These are phyloP conservation scores for Besnoitia besnoiti DNA, from an alignment of 169 alveolate genomes.

Conservation along the genomic window DNA sequence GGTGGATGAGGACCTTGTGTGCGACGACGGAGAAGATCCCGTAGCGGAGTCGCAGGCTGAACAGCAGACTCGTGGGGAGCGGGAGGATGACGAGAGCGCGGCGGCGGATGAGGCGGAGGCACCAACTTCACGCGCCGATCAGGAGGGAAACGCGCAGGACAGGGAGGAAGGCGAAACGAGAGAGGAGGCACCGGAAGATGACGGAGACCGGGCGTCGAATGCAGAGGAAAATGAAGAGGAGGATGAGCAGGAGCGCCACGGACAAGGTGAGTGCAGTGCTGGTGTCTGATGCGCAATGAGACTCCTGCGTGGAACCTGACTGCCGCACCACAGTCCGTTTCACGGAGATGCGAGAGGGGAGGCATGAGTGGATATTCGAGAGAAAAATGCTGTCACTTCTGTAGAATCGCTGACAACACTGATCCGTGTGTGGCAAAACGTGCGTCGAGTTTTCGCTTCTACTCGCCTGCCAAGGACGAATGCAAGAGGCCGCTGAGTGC, in stretches of 20 bases:
- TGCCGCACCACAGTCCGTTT: no score
- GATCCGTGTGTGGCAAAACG: no score
- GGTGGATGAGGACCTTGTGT: neutral
- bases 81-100: neutral
- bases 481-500: neutral
- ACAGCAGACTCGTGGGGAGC: neutral
- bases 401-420: no score
- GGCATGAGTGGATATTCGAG: no score
- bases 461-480: conserved; percentile 3
- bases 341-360: no score
- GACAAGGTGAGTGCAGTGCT: neutral
- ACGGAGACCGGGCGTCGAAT: neutral
- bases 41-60: neutral
- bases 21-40: neutral
- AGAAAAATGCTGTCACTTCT: no score
- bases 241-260: neutral
- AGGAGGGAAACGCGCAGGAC: neutral
- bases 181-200: neutral
- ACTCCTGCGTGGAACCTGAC: no score
- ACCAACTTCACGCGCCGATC: neutral
- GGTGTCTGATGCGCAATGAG: neutral
- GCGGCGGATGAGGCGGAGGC: neutral
- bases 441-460: no score
- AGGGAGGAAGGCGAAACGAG: neutral
- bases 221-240: neutral